Base-by-base conservation (phyloP, 1,139 yeast genomes). In the Saccharomyces hybrid region DNA sequence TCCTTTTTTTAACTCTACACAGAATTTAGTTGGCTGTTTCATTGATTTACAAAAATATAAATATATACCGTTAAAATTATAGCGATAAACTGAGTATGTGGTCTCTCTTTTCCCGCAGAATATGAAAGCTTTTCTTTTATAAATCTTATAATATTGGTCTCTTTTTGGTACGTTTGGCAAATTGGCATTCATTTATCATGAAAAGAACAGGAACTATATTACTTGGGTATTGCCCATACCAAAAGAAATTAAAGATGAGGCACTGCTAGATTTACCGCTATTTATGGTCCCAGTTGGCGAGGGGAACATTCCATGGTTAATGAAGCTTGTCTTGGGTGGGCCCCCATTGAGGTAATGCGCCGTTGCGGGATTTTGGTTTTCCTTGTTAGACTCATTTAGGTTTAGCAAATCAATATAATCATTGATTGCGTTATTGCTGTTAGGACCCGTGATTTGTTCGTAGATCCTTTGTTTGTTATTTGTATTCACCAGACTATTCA, bases 311-410 rank as follows among this genome's bases (percentile, higher is more conserved):
- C 62, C 61, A n/a, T 61, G 61, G 28, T 59, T 63, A 5, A 61
- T 57, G 49, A 62, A 63, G 53, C 61, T 63, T 11, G 64, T 61
- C 48, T 63, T 57, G 48, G 64, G 66, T 13, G 63, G 67, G 7
- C 57, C 54, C 5, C 38, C 52, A 27, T 31, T 41, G 26, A 46
- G 53, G 52, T 11, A 53, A 38, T 48, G 46, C 46, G 25, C 16
- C 5, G 31, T 51, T 50, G 32, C 51, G 13, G 63, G 62, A 31
- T 52, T 51, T 46, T 54, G 53, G 56, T 62, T 61, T 51, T 58
- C 55, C 52, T 59, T 53, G 46, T 55, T 51, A 16, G 44, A 16
- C 26, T 38, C 44, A 38, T 7, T 20, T 16, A 38, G 2, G 25
- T 38, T 38, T 25, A 38, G 3, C 20, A 38, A 38, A 20, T 38